A percentile compares a stretch with the other conserved stretches of the same genome.
Conservation (phyloP, 352 stramenopile species). For the Globisporangium radiosum region DNA sequence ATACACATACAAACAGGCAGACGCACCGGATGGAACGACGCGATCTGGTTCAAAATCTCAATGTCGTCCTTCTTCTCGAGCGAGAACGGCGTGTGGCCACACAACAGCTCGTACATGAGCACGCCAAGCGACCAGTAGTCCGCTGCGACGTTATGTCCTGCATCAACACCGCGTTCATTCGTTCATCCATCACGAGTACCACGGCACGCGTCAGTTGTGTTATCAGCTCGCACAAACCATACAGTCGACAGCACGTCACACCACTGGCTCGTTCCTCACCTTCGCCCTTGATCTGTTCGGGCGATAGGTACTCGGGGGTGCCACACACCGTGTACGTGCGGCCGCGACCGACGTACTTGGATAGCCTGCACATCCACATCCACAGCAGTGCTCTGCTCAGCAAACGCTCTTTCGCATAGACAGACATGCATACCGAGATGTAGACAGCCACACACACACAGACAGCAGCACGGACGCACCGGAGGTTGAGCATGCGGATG, state of each 20-base stretch:
- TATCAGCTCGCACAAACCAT: not conserved
- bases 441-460: not conserved
- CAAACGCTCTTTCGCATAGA: not conserved
- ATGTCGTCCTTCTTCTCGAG: conserved; percentile 78
- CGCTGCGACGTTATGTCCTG: conserved; percentile 76
- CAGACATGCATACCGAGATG: too few species aligned
- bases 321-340: conserved; percentile 84
- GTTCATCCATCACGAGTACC: not conserved
- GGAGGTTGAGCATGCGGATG: conserved; percentile 78
- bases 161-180: not conserved
- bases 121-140: conserved; percentile 94
- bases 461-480: conserved; percentile 21
- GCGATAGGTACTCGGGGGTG: conserved; percentile 79
- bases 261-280: conserved; percentile 19
- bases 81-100: conserved; percentile 85
- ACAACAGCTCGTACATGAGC: conserved; percentile 92
- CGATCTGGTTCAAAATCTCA: conserved; percentile 85
- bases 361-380: conserved; percentile 30
- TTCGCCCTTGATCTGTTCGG: conserved; percentile 85
- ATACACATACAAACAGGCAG: not conserved
- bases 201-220: not conserved
- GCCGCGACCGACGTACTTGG: conserved; percentile 80
- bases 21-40: conserved; percentile 65
- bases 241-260: not conserved
- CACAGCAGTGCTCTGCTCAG: conserved; percentile 1